Percentiles rank a stretch among this genome's conserved stretches.
Conservation (phyloP, 2,329 filamentous ascomycete species). For the Akanthomyces dipterigenus region DNA sequence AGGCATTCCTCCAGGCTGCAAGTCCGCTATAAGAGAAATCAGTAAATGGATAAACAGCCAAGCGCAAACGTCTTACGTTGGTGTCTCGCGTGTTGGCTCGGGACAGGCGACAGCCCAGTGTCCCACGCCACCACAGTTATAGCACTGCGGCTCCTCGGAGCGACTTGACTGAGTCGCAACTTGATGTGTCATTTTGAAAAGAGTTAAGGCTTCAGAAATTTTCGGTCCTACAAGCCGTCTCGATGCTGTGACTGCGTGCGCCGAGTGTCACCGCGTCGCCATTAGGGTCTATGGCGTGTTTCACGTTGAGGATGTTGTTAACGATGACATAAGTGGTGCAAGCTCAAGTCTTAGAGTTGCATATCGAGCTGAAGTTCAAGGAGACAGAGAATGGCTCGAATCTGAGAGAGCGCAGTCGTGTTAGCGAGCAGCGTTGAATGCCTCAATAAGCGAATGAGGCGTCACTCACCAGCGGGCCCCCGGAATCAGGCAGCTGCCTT, state of each 20-base stretch:
- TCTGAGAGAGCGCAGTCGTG: not conserved
- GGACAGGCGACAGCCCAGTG: constrained; percentile 50
- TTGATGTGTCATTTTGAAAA: constrained; percentile 24
- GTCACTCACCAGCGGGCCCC: constrained; percentile 1
- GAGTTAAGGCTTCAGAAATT: not conserved
- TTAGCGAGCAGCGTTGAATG: not conserved
- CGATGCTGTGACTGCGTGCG: not conserved
- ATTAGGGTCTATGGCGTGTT: not conserved
- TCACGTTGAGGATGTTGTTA: not conserved
- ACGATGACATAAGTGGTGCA: not conserved
- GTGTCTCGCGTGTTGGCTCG: constrained; percentile 39
- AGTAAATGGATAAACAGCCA: constrained; percentile 10
- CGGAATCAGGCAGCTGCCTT: not conserved
- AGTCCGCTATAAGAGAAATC: constrained; percentile 24
- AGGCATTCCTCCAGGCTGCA: constrained; percentile 29
- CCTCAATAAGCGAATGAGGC: not conserved
- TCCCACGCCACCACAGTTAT: constrained; percentile 45
- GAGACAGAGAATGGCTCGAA: too few species aligned
- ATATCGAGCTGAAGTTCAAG: not conserved
- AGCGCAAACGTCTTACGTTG: constrained; percentile 36
- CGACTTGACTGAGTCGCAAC: constrained; percentile 22
- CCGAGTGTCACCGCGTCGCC: not conserved
- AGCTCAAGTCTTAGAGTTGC: not conserved
- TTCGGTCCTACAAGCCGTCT: not conserved
- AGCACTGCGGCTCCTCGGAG: constrained; percentile 38